phyloP scores from a whole-genome alignment of 352 stramenopile genomes.

The Pythium utonaiense region DNA sequence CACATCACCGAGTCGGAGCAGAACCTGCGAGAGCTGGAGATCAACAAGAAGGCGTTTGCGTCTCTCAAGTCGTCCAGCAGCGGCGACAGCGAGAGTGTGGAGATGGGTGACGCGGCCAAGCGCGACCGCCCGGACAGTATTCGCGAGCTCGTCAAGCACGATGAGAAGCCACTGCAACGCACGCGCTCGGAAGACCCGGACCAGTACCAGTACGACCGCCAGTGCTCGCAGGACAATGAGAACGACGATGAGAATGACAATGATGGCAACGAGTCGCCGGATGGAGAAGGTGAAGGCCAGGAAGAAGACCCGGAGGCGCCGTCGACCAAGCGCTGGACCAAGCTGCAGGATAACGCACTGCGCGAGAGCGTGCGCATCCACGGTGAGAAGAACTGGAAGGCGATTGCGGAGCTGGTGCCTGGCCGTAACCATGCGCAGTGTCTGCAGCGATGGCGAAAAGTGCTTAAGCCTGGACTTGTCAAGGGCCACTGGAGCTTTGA shows the following conservation, averaged over 20 bases:
- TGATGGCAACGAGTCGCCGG: slow-evolving; percentile 16
- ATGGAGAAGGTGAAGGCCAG: slow-evolving; percentile 12
- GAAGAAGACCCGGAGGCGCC: slow-evolving; percentile 66
- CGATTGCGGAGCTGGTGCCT: slow-evolving; percentile 80
- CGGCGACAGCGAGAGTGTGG: slow-evolving; percentile 24
- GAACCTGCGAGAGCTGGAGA: slow-evolving; percentile 75
- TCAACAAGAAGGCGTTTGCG: slow-evolving; percentile 63
- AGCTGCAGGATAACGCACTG: slow-evolving; percentile 81
- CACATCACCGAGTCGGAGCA: slow-evolving; percentile 79
- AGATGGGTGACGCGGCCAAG: slow-evolving; percentile 40
- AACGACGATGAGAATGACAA: slow-evolving; percentile 33
- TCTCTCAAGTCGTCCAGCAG: slow-evolving; percentile 28
- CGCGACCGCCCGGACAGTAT: slow-evolving; percentile 71
- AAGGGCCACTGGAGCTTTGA: slow-evolving; percentile 96
- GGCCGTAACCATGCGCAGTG: slow-evolving; percentile 87
- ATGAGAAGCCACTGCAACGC: slow-evolving; percentile 65
- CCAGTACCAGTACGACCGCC: slow-evolving; percentile 14
- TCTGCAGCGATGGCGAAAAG: slow-evolving; percentile 88
- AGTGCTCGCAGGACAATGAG: slow-evolving; percentile 30
- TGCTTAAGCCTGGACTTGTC: slow-evolving; percentile 93
- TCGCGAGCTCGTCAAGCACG: slow-evolving; percentile 45
- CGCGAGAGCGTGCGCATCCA: slow-evolving; percentile 79
- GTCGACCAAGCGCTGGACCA: slow-evolving; percentile 86
- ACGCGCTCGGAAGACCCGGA: slow-evolving; percentile 43
- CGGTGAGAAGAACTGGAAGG: slow-evolving; percentile 89